Conservation (phyloP, 352 stramenopile genomes). For the Globisporangium rhizosaccharum region DNA sequence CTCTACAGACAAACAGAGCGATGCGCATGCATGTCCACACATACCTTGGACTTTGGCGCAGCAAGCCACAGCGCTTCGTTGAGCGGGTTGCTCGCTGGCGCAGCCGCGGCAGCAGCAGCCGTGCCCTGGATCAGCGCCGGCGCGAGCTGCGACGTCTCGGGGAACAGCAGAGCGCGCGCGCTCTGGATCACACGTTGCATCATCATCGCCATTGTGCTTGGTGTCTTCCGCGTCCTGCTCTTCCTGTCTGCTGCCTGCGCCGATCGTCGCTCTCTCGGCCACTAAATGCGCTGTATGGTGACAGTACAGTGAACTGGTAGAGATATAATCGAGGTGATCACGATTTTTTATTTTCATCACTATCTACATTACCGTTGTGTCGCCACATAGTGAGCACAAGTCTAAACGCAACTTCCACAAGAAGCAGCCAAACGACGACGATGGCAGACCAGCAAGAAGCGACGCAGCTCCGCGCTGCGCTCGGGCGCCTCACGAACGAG, state of each 20-base stretch:
- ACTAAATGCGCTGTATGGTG: not conserved
- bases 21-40: not conserved
- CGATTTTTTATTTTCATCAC: too few species aligned
- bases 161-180: conserved; percentile 48
- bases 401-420: too few species aligned
- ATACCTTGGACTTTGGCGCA: conserved; percentile 84
- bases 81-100: conserved; percentile 44
- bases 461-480: conserved; percentile 29
- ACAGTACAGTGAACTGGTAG: not conserved
- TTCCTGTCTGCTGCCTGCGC: not conserved
- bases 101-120: conserved; percentile 12
- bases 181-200: conserved; percentile 68
- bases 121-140: conserved; percentile 32
- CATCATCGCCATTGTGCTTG: conserved; percentile 26
- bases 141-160: conserved; percentile 33
- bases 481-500: conserved; percentile 23
- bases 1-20: not conserved
- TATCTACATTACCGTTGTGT: too few species aligned
- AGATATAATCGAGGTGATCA: not conserved
- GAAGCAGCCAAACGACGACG: not conserved
- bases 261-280: not conserved
- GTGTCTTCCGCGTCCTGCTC: not conserved
- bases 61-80: conserved; percentile 76
- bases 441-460: conserved; percentile 19
- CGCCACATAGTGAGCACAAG: too few species aligned